Conservation (phyloP, 495 filamentous ascomycete species). For the Entonaema liquescens region DNA sequence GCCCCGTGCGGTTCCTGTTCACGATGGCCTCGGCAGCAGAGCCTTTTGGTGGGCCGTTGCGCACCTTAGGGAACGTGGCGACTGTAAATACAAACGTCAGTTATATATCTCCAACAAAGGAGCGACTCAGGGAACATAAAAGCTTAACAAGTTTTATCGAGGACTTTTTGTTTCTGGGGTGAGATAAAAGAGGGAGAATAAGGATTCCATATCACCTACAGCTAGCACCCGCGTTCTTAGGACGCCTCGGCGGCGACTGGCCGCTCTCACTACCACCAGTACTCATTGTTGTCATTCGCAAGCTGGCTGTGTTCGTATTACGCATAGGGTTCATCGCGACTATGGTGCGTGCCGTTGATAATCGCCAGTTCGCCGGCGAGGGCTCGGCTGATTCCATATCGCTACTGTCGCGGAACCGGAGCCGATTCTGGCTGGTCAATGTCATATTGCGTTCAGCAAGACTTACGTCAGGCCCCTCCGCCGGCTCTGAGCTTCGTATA, state of each 20-base stretch:
- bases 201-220: constrained; percentile 2
- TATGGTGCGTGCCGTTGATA: not conserved
- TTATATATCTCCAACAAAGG: not conserved
- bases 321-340: constrained; percentile 13
- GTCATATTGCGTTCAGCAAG: constrained; percentile 7
- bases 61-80: constrained; percentile 39
- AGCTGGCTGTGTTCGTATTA: constrained; percentile 30
- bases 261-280: not conserved
- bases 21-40: constrained; percentile 39
- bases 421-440: constrained; percentile 31
- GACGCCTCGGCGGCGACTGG: constrained; percentile 20
- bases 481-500: not conserved
- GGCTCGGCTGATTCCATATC: constrained; percentile 40
- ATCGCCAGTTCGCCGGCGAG: constrained; percentile 28
- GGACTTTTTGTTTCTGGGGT: not conserved
- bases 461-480: not conserved
- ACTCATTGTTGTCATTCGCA: constrained; percentile 10
- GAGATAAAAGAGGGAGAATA: not conserved
- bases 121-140: not conserved
- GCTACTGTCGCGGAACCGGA: constrained; percentile 45
- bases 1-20: constrained; percentile 19
- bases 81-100: constrained; percentile 7
- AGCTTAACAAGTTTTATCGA: not conserved
- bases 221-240: constrained; percentile 37
- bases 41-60: constrained; percentile 23